These are phyloP conservation scores for Beta corolliflora DNA, from an alignment of 179 eudicot genomes.

Conservation along the genomic window DNA sequence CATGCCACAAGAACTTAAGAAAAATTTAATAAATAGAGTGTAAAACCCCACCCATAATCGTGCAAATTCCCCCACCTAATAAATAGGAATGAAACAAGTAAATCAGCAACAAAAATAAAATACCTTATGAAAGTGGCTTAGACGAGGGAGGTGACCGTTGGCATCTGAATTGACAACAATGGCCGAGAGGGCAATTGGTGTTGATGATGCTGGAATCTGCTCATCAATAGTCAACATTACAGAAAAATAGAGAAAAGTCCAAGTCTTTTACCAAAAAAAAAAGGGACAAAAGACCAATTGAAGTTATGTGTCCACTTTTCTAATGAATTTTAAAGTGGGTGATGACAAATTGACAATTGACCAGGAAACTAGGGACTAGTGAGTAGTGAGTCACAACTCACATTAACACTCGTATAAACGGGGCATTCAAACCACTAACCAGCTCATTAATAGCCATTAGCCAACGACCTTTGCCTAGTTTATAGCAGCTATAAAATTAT, in stretches of 20 bases:
- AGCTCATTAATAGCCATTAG: too few species aligned
- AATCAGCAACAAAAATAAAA: neutral
- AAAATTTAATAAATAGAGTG: too few species aligned
- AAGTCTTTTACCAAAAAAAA: neutral
- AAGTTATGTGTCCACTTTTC: neutral
- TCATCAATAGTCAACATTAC: neutral
- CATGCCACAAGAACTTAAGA: too few species aligned
- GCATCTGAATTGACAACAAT: constrained; percentile 19
- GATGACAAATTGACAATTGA: too few species aligned
- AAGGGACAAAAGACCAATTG: neutral
- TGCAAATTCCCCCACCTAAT: neutral
- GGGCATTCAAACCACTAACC: too few species aligned
- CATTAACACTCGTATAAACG: too few species aligned
- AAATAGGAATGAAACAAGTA: neutral
- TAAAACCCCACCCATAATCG: neutral
- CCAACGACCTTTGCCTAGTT: too few species aligned
- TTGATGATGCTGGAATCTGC: neutral
- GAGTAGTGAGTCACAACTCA: too few species aligned
- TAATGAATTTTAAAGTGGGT: too few species aligned
- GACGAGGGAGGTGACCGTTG: neutral
- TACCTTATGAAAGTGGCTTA: constrained; percentile 17
- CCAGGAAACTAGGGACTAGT: too few species aligned
- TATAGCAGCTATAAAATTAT: too few species aligned
- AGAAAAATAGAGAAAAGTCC: neutral
- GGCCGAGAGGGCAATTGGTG: constrained; percentile 10